phyloP scores from a whole-genome alignment of 371 early-diverging fungal genomes.

The Chytridiales sp. region DNA sequence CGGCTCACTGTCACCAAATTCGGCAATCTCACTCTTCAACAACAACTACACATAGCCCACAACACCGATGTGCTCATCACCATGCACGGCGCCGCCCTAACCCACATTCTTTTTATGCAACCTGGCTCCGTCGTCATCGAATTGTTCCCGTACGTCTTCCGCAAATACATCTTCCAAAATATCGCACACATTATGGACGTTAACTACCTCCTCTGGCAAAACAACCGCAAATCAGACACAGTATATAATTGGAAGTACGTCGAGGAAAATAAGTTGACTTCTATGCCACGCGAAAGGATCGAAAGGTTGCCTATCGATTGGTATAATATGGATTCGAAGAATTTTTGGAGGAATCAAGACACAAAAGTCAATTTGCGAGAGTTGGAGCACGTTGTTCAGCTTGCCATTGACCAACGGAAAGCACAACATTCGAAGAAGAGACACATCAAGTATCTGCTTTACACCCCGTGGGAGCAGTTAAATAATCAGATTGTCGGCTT shows the following conservation, averaged over 20 bases:
- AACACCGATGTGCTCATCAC: constrained; percentile 35
- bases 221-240: constrained; percentile 17
- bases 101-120: constrained; percentile 35
- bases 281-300: constrained; percentile 20
- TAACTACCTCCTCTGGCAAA: constrained; percentile 35
- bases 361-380: constrained; percentile 24
- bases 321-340: constrained; percentile 44
- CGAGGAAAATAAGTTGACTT: constrained; percentile 21
- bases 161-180: constrained; percentile 36
- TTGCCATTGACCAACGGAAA: constrained; percentile 7
- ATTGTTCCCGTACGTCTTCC: constrained; percentile 40
- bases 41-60: constrained; percentile 29
- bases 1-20: constrained; percentile 20
- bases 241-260: constrained; percentile 25
- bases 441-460: constrained; percentile 31
- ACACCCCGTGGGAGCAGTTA: constrained; percentile 44
- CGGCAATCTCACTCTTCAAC: constrained; percentile 18
- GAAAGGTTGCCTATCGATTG: constrained; percentile 34
- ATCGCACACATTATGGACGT: constrained; percentile 27
- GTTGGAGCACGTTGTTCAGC: constrained; percentile 21
- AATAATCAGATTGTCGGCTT: constrained; percentile 44
- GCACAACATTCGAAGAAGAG: not conserved
- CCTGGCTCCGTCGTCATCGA: constrained; percentile 30
- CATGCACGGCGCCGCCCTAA: constrained; percentile 43
- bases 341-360: constrained; percentile 46